Percentiles rank a stretch among this genome's conserved stretches.
Evolutionary conservation across 2,329 filamentous ascomycete genomes (phyloP).

Genomic region (Malbranchea cinnamomea): DNA sequence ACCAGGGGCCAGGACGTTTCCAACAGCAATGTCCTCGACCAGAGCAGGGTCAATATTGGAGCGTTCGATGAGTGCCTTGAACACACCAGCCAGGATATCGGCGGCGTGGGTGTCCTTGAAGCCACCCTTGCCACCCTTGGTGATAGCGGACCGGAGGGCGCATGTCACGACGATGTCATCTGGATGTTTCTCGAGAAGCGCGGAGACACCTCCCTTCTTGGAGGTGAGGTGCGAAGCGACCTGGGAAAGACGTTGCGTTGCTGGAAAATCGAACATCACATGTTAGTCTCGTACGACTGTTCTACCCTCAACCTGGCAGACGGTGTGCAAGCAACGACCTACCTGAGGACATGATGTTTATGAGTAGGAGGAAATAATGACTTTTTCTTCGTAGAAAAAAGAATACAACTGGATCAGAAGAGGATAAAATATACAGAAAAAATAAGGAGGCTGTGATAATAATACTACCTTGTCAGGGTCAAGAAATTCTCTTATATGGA

Average conservation of each 20-base stretch:
- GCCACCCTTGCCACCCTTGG: conserved; percentile 79
- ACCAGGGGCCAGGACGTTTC: conserved; percentile 78
- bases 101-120: conserved; percentile 89
- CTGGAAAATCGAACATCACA: conserved; percentile 22
- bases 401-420: too few relatives aligned
- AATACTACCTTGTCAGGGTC: too few relatives aligned
- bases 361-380: too few relatives aligned
- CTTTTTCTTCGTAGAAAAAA: too few relatives aligned
- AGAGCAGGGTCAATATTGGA: conserved; percentile 77
- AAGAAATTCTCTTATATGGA: too few relatives aligned
- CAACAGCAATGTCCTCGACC: conserved; percentile 87
- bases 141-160: conserved; percentile 80
- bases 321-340: conserved; percentile 12
- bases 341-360: conserved; percentile 33
- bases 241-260: conserved; percentile 44
- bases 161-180: conserved; percentile 79
- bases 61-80: conserved; percentile 66
- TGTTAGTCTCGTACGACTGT: too few relatives aligned
- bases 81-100: conserved; percentile 70
- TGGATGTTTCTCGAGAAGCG: conserved; percentile 34
- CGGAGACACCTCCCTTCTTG: conserved; percentile 20
- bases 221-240: conserved; percentile 41
- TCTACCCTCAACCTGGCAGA: background rate
- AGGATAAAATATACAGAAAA: conserved; percentile 9
- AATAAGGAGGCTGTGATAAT: conserved; percentile 4